phyloP scores from a whole-genome alignment of 192 early-diverging fungal species.

The Backusella tuberculispora region DNA sequence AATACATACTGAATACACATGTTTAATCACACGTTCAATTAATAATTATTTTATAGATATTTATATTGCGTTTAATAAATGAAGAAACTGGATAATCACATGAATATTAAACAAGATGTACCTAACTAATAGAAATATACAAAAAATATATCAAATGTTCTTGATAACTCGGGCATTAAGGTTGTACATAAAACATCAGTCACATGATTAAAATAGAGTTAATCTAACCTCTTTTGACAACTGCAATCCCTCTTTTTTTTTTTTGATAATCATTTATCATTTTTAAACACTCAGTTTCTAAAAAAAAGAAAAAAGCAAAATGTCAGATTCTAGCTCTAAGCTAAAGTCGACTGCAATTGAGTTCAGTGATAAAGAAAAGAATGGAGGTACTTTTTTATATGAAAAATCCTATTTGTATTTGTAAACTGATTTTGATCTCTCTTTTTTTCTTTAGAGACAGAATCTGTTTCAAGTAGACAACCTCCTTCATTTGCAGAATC shows the following conservation, averaged over 20 bases:
- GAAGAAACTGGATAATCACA: too few species aligned
- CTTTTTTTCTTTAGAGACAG: background rate
- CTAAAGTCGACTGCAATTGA: background rate
- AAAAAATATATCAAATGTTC: too few species aligned
- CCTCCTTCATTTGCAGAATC: constrained; percentile 50
- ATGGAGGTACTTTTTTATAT: background rate
- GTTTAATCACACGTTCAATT: too few species aligned
- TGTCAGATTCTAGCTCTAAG: constrained; percentile 11
- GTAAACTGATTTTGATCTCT: background rate
- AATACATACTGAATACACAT: too few species aligned
- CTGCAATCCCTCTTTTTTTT: background rate
- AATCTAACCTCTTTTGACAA: background rate
- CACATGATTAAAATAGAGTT: background rate
- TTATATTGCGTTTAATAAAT: too few species aligned
- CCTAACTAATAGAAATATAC: too few species aligned
- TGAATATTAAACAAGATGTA: too few species aligned
- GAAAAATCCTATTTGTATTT: background rate
- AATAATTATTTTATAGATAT: too few species aligned
- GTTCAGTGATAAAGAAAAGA: background rate
- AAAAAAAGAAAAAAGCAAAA: too few species aligned
- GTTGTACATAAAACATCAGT: too few species aligned
- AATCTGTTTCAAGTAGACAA: background rate
- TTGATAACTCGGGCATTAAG: too few species aligned
- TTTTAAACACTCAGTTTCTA: background rate
- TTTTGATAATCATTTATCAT: background rate